Evolutionary conservation across 129 eudicot genomes (phyloP), one percentile per base, ranked within the genome.

Genomic region (Silybum marianum): DNA sequence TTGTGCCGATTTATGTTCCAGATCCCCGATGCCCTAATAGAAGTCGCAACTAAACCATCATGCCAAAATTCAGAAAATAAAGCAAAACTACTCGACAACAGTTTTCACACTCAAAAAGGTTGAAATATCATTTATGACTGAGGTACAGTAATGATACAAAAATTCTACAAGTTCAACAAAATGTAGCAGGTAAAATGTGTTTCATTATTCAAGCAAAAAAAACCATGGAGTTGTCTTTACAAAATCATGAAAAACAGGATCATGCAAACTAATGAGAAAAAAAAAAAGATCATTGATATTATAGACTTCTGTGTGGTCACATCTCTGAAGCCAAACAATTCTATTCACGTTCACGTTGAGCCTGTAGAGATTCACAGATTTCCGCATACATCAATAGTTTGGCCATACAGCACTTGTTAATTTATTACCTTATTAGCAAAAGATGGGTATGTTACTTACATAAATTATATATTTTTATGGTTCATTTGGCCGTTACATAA

Each of bases 191-290:
- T 58, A 58, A 54, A 58, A 18, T 54, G 21, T 58, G 66, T 58
- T 58, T 58, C 66, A 73, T 73, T 42, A 73, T 73, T 73, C 23
- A 54, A 73, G 39, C 78, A 42, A 73, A 73, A 28, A 28, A 44
- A 73, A 42, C 3, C 66, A n/a, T 73, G 66, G 14, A 6, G 16
- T 6, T n/a, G 72, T 8, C 63, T 75, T 46, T 82, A 75, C 77
- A 69, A 19, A 69, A 77, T 67, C 78, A 77, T 38, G 72, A 42
- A 73, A 77, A 83, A 77, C 62, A 77, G 46, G 39, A 82, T 14
- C 69, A 2, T 7, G 6, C 66, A 44, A 22, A 44, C n/a, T 68
- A 51, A 38, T 51, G 78, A 60, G 69, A 48, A 39, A 58, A 58
- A 51, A n/a, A 75, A 3, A 58, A 75, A 3, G 30, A 77, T 60